A percentile compares a stretch with the other conserved stretches of the same genome.
These are phyloP conservation scores for Candida glucosophila DNA, from an alignment of 1,139 yeast genomes.

Conservation along the genomic window DNA sequence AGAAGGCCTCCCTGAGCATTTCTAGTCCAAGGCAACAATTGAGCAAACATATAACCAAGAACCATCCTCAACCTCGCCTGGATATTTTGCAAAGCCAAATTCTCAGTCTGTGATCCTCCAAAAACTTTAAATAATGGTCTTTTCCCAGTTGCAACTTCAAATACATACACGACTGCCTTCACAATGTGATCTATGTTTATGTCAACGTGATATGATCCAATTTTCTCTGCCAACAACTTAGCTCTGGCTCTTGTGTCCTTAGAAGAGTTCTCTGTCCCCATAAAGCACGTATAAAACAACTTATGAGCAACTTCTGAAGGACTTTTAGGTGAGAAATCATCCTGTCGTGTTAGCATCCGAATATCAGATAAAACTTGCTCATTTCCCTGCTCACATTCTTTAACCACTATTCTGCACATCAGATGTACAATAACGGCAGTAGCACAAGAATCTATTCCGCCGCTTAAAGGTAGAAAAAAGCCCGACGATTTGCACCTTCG, in stretches of 20 bases:
- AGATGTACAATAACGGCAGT: conserved; percentile 91
- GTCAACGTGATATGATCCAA: conserved; percentile 88
- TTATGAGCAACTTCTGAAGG: conserved; percentile 70
- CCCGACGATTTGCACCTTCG: conserved; percentile 89
- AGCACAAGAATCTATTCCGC: conserved; percentile 97
- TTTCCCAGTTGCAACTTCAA: conserved; percentile 85
- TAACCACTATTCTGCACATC: conserved; percentile 80
- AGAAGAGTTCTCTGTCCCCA: conserved; percentile 95
- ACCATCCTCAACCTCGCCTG: conserved; percentile 97
- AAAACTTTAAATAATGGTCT: conserved; percentile 81
- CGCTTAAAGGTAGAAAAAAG: conserved; percentile 84
- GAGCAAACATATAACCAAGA: conserved; percentile 85
- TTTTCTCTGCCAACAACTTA: conserved; percentile 58
- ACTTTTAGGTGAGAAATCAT: conserved; percentile 56
- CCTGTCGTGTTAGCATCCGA: conserved; percentile 47
- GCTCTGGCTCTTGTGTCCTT: conserved; percentile 79
- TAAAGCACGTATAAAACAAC: conserved; percentile 81
- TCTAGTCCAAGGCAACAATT: conserved; percentile 90
- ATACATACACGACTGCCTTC: conserved; percentile 60
- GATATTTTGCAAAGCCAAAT: conserved; percentile 87
- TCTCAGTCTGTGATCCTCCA: conserved; percentile 90
- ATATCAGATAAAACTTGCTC: conserved; percentile 70
- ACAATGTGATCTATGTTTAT: conserved; percentile 87
- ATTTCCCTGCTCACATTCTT: conserved; percentile 59
- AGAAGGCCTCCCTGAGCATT: conserved; percentile 66